phyloP scores from a whole-genome alignment of 352 stramenopile species.

The Phytophthora boehmeriae region DNA sequence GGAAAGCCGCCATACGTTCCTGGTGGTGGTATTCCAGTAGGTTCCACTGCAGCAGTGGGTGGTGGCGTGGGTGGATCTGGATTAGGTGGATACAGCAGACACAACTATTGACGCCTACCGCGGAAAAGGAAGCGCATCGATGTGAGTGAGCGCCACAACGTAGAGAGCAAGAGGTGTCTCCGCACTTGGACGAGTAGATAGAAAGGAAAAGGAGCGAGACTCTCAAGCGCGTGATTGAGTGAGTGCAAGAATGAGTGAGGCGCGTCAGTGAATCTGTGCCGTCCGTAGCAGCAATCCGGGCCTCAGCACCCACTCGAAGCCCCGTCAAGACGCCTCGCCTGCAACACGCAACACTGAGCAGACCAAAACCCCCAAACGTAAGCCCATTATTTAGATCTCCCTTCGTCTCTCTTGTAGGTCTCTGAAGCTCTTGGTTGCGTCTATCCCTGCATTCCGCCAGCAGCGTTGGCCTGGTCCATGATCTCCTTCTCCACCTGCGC shows the following conservation, averaged over 20 bases:
- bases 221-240: neutral
- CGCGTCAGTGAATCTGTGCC: constrained; percentile 16
- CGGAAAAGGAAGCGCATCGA: constrained; percentile 30
- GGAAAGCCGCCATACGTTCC: constrained; percentile 58
- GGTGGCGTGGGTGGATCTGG: constrained; percentile 39
- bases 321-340: constrained; percentile 1
- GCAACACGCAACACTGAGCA: constrained; percentile 6
- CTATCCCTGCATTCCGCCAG: constrained; percentile 49
- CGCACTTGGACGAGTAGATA: constrained; percentile 24
- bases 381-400: constrained; percentile 63
- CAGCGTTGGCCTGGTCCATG: constrained; percentile 69
- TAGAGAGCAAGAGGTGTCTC: neutral
- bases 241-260: constrained; percentile 6
- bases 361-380: constrained; percentile 26
- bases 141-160: constrained; percentile 18
- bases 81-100: constrained; percentile 70
- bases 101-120: constrained; percentile 65
- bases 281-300: constrained; percentile 11
- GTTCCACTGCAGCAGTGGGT: constrained; percentile 55
- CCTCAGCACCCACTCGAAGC: neutral
- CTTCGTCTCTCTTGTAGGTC: constrained; percentile 1
- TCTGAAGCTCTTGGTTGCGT: constrained; percentile 14
- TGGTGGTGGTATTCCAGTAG: constrained; percentile 32
- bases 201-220: neutral
- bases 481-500: constrained; percentile 95